Evolutionary conservation across 2,329 filamentous ascomycete species (phyloP), one percentile per base, ranked within the genome.

Genomic region (Ophiostoma montium): DNA sequence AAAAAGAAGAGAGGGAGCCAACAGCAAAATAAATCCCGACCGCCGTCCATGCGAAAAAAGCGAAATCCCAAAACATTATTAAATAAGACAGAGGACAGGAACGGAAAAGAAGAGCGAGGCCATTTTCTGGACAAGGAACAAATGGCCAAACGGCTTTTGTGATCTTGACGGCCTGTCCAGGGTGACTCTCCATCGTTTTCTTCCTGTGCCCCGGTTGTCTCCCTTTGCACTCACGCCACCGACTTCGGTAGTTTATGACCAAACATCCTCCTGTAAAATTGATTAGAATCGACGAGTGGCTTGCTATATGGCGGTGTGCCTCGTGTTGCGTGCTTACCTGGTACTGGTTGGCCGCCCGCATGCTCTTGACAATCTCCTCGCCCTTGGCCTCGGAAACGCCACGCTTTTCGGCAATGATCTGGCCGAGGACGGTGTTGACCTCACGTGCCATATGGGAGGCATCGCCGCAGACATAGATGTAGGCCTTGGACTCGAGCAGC

Each of bases 391-490:
- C 83, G 2, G 86, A 74, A 51, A 96, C 75, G 46, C 84, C 84
- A 48, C 92, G 78, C 65, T 94, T 77, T 62, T 89, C 80, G 23
- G 88, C 74, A 58, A 98, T 82, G 61, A 96, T 94, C 63, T 94
- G 82, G 23, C 75, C 83, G 39, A 98, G 73, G n/a, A 87, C 79
- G 21, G 82, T 73, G 64, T 94, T 95, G 60, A 95, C 88, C 64
- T 94, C 89, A 51, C 89, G 82, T 43, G 89, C 89, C 89, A 95
- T 95, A 70, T 95, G 89, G 50, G 92, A 86, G 1, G 94, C 94
- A 63, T 98, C 92, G 68, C 92, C 92, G 60, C 94, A 98, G 51
- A 98, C 90, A 65, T 98, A 98, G 65, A 98, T 89, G 68, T 92
- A 95, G 5, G 87, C 92, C 64, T 89, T 85, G 65, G 88, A 74